Percentiles rank a stretch among this genome's conserved stretches.
These are phyloP conservation scores for Capronia americana DNA, from an alignment of 2,329 filamentous ascomycete species.

Conservation along the genomic window DNA sequence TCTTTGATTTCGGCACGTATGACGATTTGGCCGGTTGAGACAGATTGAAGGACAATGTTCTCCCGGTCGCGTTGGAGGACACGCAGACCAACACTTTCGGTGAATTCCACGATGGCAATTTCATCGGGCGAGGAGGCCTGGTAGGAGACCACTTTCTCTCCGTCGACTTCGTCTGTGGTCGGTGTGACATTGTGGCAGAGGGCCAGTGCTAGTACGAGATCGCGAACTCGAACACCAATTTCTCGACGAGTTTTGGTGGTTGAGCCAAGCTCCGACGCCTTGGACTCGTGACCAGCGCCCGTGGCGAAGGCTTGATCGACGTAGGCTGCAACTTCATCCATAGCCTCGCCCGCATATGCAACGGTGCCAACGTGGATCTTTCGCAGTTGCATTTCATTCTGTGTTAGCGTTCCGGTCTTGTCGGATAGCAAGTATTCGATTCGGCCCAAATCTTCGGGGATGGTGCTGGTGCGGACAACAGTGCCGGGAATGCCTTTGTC, in stretches of 20 bases:
- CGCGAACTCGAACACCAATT: conserved; percentile 89
- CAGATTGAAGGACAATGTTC: conserved; percentile 80
- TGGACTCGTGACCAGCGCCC: conserved; percentile 34
- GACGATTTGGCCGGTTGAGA: conserved; percentile 73
- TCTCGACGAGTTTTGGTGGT: conserved; percentile 87
- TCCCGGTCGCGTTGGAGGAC: conserved; percentile 85
- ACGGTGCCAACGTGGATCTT: conserved; percentile 98
- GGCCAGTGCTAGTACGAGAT: conserved; percentile 88
- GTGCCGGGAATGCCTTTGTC: conserved; percentile 90
- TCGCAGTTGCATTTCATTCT: conserved; percentile 98
- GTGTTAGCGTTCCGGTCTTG: conserved; percentile 96
- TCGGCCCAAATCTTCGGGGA: conserved; percentile 91
- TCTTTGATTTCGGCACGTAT: conserved; percentile 89
- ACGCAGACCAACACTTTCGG: conserved; percentile 86
- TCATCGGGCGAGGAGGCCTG: conserved; percentile 98
- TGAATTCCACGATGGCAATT: conserved; percentile 96
- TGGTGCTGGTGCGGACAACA: conserved; percentile 94
- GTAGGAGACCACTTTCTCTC: conserved; percentile 78
- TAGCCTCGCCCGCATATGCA: conserved; percentile 96
- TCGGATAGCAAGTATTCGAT: conserved; percentile 97
- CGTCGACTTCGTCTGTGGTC: conserved; percentile 81
- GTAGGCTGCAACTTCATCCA: conserved; percentile 93
- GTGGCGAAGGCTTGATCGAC: conserved; percentile 80
- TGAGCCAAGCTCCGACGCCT: conserved; percentile 34
- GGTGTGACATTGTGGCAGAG: conserved; percentile 98